phyloP scores from a whole-genome alignment of 768 basidiomycete species.

The Naematelia encephala region DNA sequence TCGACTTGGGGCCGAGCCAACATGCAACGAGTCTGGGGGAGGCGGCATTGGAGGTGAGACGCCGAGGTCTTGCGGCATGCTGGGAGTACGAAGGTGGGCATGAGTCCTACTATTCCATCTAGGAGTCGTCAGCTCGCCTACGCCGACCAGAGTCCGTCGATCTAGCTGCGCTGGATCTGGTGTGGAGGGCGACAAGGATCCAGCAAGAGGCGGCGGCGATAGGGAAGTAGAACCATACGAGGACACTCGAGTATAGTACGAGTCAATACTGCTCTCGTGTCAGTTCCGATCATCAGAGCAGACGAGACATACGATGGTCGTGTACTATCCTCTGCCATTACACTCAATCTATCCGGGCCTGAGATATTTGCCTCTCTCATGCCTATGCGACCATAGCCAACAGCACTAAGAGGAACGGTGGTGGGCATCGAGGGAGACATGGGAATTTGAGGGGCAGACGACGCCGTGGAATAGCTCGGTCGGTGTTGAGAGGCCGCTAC shows the following conservation, averaged over 20 bases:
- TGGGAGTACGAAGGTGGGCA: conserved; percentile 37
- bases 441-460: conserved; percentile 8
- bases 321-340: conserved; percentile 5
- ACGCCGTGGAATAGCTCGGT: not conserved
- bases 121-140: conserved; percentile 95
- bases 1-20: conserved; percentile 21
- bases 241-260: conserved; percentile 20
- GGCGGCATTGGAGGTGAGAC: conserved; percentile 45
- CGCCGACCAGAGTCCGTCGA: conserved; percentile 80
- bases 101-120: conserved; percentile 62
- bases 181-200: conserved; percentile 21
- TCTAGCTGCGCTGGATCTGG: conserved; percentile 56
- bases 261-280: conserved; percentile 22
- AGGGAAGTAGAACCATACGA: conserved; percentile 6
- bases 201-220: conserved; percentile 7
- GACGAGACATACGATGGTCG: conserved; percentile 16
- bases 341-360: not conserved
- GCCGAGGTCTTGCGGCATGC: conserved; percentile 49
- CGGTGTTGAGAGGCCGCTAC: not conserved
- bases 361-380: not conserved
- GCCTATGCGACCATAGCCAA: conserved; percentile 11
- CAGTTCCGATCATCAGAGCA: not conserved
- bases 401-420: conserved; percentile 14
- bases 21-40: conserved; percentile 9
- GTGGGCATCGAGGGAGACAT: conserved; percentile 14